These are phyloP conservation scores for Salix udensis DNA, from an alignment of 345 rosid genomes.

Conservation along the genomic window DNA sequence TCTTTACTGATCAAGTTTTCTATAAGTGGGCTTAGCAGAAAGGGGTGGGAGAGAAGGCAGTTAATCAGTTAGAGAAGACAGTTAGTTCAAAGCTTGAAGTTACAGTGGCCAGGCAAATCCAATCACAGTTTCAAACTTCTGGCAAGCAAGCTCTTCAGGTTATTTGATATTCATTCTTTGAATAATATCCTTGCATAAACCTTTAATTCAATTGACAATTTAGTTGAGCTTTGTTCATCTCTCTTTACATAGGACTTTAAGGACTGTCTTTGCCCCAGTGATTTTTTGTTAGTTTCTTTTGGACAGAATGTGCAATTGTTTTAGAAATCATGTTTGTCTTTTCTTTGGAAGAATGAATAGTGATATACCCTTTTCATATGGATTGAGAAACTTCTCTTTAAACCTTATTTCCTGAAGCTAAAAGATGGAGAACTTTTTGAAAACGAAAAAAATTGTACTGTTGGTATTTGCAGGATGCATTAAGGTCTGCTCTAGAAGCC, in stretches of 20 bases:
- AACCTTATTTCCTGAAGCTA: neutral
- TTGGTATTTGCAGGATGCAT: slow-evolving; percentile 48
- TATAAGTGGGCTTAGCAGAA: slow-evolving; percentile 37
- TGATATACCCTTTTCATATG: neutral
- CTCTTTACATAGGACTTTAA: neutral
- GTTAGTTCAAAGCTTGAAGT: slow-evolving; percentile 76
- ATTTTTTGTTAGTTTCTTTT: neutral
- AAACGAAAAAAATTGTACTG: slow-evolving; percentile 5
- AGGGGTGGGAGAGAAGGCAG: slow-evolving; percentile 84
- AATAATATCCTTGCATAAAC: neutral
- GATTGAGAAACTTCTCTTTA: neutral
- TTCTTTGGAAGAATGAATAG: neutral
- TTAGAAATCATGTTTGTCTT: neutral
- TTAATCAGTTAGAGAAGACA: slow-evolving; percentile 76
- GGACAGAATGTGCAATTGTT: neutral
- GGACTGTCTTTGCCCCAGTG: neutral
- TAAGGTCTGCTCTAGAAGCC: slow-evolving; percentile 57
- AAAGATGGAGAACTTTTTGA: neutral
- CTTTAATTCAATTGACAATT: neutral
- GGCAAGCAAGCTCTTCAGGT: slow-evolving; percentile 96
- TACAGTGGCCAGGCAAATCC: slow-evolving; percentile 78
- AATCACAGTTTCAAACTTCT: slow-evolving; percentile 85
- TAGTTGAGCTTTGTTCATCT: neutral
- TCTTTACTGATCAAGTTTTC: neutral
- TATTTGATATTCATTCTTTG: neutral